These are phyloP conservation scores for Elsinoe fawcettii DNA, from an alignment of 2,329 filamentous ascomycete species.

Conservation along the genomic window DNA sequence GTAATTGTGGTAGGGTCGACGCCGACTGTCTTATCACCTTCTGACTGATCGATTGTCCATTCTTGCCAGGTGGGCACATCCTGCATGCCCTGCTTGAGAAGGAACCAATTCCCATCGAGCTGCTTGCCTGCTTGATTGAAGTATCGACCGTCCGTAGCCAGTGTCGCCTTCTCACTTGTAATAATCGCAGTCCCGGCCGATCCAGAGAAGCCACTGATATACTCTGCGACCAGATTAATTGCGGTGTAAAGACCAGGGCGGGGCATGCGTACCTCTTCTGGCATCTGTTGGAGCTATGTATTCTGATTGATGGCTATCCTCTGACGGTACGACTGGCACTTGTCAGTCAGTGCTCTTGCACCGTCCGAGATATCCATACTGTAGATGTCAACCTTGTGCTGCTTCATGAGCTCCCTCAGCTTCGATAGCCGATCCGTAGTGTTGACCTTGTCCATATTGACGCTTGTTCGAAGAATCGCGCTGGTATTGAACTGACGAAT, in stretches of 20 bases:
- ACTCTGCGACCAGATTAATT: slow-evolving; percentile 45
- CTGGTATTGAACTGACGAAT: slow-evolving; percentile 22
- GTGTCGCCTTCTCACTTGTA: slow-evolving; percentile 73
- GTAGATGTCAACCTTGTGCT: slow-evolving; percentile 83
- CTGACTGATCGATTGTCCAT: slow-evolving; percentile 81
- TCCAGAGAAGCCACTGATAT: slow-evolving; percentile 88
- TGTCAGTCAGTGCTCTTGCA: slow-evolving; percentile 32
- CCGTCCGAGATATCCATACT: slow-evolving; percentile 48
- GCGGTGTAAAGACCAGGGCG: background rate
- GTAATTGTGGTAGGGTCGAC: slow-evolving; percentile 87
- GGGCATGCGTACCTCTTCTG: slow-evolving; percentile 54
- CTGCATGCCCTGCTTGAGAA: slow-evolving; percentile 87
- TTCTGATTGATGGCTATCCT: slow-evolving; percentile 95
- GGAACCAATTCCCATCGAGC: slow-evolving; percentile 80
- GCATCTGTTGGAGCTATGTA: slow-evolving; percentile 96
- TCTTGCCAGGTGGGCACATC: slow-evolving; percentile 97
- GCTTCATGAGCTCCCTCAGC: slow-evolving; percentile 78
- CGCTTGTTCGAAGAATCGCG: slow-evolving; percentile 18
- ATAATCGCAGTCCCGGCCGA: slow-evolving; percentile 91
- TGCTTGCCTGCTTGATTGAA: slow-evolving; percentile 94
- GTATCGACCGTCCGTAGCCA: slow-evolving; percentile 93
- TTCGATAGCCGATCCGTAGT: slow-evolving; percentile 67
- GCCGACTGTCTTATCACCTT: slow-evolving; percentile 77
- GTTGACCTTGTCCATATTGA: slow-evolving; percentile 68
- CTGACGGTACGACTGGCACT: slow-evolving; percentile 75